Evolutionary conservation across 2,329 filamentous ascomycete genomes (phyloP), one percentile per base, ranked within the genome.

Genomic region (Ambrosiella cleistominuta): DNA sequence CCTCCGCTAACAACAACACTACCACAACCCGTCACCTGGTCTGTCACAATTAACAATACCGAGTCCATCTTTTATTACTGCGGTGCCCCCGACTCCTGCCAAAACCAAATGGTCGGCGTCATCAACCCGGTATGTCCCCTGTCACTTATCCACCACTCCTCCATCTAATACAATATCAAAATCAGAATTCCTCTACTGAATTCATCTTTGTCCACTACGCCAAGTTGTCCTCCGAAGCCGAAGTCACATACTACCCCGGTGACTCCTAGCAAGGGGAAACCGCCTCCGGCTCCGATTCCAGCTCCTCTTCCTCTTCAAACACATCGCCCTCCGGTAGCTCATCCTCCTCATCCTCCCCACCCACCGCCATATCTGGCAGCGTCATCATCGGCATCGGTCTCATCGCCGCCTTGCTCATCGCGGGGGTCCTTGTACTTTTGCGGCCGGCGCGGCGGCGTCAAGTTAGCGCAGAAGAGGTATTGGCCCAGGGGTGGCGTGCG

Each of bases 91-190:
- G 75, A 73, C 0, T 86, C 83, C 1, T 91, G 86, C 64, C 73
- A 70, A 2, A 75, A 83, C 49, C 75, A 79, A 19, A 91, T 91
- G 86, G 76, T 91, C 13, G 86, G 85, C 2, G 83, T 79, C 1
- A 83, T 91, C 63, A 91, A 90, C 65, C 77, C 82, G 6, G 78
- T 82, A 71, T 61, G 72, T 55, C 8, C n/a, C 35, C 50, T 59
- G 17, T 42, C 35, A 5, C 37, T 52, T 1, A 27, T 19, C n/a
- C 12, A 42, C 3, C 45, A 52, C 3, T 57, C 45, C 36, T 54
- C 35, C 12, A 7, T 2, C 7, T 13, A 49, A 37, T 3, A 27
- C 27, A 27, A 27, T 27, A 27, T 2, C 2, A 27, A 27, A 27
- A 27, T 27, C n/a, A 60, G 55, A 60, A 60, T 27, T 38, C 38